Evolutionary conservation across 164 flowering plant species (phyloP).

Genomic region (Warburgia ugandensis): DNA sequence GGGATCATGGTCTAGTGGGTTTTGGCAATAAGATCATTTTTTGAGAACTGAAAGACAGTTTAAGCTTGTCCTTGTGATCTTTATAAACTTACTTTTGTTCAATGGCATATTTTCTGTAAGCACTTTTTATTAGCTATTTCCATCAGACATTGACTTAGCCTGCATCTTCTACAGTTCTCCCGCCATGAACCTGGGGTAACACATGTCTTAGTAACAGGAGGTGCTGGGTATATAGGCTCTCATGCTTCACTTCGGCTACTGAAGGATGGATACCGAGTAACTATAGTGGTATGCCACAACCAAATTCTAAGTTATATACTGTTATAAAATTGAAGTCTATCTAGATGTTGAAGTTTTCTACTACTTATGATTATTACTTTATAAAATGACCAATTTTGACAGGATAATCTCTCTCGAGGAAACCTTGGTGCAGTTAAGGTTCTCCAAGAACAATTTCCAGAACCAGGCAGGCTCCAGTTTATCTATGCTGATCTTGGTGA

Average conservation of each 20-base stretch:
- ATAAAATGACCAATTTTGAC: constrained; percentile 10
- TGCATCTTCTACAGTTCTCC: constrained; percentile 48
- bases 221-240: constrained; percentile 97
- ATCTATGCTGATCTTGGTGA: constrained; percentile 96
- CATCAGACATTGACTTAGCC: background rate
- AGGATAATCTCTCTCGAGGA: constrained; percentile 97
- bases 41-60: too few species aligned
- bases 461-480: constrained; percentile 89
- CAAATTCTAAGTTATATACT: too few species aligned
- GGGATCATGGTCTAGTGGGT: too few species aligned
- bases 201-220: constrained; percentile 95
- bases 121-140: too few species aligned
- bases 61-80: too few species aligned
- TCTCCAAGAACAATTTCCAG: constrained; percentile 69
- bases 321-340: too few species aligned
- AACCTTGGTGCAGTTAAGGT: constrained; percentile 79
- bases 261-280: constrained; percentile 75
- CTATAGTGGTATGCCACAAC: constrained; percentile 98
- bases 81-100: background rate
- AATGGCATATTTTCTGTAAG: background rate
- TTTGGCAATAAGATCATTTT: too few species aligned
- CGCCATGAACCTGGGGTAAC: constrained; percentile 63
- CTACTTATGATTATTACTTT: too few species aligned
- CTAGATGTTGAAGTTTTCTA: too few species aligned
- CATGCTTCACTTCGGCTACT: constrained; percentile 87